Evolutionary conservation across 345 rosid genomes (phyloP), one percentile per base, ranked within the genome.

Genomic region (Aquilaria yunnanensis): DNA sequence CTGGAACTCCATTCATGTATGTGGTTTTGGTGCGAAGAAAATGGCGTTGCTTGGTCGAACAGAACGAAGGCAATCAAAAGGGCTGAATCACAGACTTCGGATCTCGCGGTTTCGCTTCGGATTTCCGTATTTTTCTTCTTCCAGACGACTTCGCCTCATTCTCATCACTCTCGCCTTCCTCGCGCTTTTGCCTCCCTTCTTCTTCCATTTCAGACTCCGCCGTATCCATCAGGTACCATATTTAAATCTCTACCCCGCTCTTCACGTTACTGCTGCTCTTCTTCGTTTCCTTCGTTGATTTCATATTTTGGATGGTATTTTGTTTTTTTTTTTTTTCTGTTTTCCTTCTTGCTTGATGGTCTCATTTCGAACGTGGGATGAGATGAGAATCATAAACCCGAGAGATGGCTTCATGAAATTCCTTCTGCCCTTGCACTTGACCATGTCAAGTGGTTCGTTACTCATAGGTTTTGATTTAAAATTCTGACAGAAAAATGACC

Each of bases 161-260:
- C 81, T 93, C 37, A 63, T 85, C 12, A 37, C 56, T 32, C 85
- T 94, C 8, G 83, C 74, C 23, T 75, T 86, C 71, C 31, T 86
- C 63, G 92, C 98, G 34, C 61, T 88, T 56, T 61, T 82, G 56
- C 99, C 99, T 63, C 99, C 95, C 10, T 51, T 90, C 69, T 81
- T 78, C 79, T 90, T 94, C 84, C 97, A 94, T 73, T 68, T 90
- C 77, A 78, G 83, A 52, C 96, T 94, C 71, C 86, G 90, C 47
- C 78, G 79, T 64, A 67, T 86, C 67, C 87, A 85, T 34, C 87
- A 85, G 73, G 95, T 79, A 54, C 43, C 43, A 37, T 37, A 5
- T 37, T 37, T 37, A 5, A 4, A 4, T 37, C 2, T 37, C 43
- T 57, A 43, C 23, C 30, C 33, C 64, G 60, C 47, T 54, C 59